A percentile compares a stretch with the other conserved stretches of the same genome.
These are phyloP conservation scores for Stipa capillata DNA, from an alignment of 176 grass and related monocot genomes.

Conservation along the genomic window DNA sequence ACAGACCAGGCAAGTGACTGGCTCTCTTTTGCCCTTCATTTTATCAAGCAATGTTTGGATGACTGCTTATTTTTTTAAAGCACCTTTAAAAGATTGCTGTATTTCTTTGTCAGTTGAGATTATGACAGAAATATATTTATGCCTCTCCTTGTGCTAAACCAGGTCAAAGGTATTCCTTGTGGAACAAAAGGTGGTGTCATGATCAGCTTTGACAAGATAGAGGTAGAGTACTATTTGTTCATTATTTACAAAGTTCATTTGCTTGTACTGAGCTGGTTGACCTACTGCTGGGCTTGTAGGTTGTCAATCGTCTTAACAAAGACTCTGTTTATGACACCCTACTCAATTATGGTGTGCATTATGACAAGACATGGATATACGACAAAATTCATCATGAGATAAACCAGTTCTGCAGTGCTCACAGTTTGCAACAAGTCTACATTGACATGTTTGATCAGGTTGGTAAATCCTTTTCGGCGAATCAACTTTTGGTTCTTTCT, in stretches of 20 bases:
- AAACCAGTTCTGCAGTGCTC: slow-evolving; percentile 98
- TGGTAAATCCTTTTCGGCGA: slow-evolving; percentile 17
- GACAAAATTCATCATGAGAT: slow-evolving; percentile 99
- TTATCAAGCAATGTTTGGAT: background rate
- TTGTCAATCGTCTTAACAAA: slow-evolving; percentile 93
- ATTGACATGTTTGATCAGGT: slow-evolving; percentile 99
- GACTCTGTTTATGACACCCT: slow-evolving; percentile 82
- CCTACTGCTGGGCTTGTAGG: slow-evolving; percentile 27
- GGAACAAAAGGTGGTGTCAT: slow-evolving; percentile 99
- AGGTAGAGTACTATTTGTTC: slow-evolving; percentile 44
- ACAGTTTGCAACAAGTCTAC: slow-evolving; percentile 96
- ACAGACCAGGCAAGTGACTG: slow-evolving; percentile 69
- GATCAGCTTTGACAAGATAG: slow-evolving; percentile 99
- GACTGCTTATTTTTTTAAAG: background rate
- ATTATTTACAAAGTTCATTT: background rate
- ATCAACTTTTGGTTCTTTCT: background rate
- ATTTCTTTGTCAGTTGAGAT: background rate
- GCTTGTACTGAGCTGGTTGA: background rate
- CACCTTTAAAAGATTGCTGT: background rate
- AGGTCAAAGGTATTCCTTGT: slow-evolving; percentile 98
- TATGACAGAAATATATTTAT: background rate
- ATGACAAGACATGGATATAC: slow-evolving; percentile 99
- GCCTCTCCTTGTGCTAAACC: background rate
- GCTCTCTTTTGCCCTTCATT: background rate
- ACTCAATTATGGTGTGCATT: slow-evolving; percentile 91